Base-by-base conservation (phyloP, 2,329 filamentous ascomycete species). In the Ophiosphaerella narmari region DNA sequence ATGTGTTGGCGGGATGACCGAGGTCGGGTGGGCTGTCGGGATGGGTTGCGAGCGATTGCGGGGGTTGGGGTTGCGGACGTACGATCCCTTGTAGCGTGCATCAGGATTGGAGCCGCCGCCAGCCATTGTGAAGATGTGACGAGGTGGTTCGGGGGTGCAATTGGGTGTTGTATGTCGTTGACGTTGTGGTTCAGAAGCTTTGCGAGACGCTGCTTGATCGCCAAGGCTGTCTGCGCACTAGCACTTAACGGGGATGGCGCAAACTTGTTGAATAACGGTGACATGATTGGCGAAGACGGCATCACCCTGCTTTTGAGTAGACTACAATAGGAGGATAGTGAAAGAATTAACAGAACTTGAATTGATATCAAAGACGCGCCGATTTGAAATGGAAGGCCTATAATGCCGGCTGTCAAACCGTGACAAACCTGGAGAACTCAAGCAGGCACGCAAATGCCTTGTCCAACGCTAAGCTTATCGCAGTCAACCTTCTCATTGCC, bases 401-500 rank as follows among this genome's bases (percentile, higher is more conserved):
- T 7, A 29, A 29, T 6, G 7, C 26, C 11, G 11, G 11, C 11
- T 7, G 26, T 29, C 26, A 18, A 18, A 18, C 16, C 16, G 2
- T 29, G 9, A 29, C 9, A 11, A 29, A 11, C 26, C 6, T 29
- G 4, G 26, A 11, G 26, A 18, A 12, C 29, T 32, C 46, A 55
- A 18, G 53, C 62, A 21, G 79, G 77, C 14, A 83, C 64, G 62
- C 81, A 83, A 35, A 83, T 71, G 6, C 64, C 56, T 23, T 69
- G 63, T 12, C 80, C 80, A 24, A 78, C 54, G 26, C 36, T 43
- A 48, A 85, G 60, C 35, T 60, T 67, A 21, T 79, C 75, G 59
- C 82, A 85, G 46, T 81, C 69, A 9, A 84, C 59, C 1, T 68
- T 73, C 16, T 66, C 41, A 48, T 85, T 84, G 33, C 64, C 64